These are phyloP conservation scores for Hemileia vastatrix DNA, from an alignment of 1,284 basidiomycete genomes.

Conservation along the genomic window DNA sequence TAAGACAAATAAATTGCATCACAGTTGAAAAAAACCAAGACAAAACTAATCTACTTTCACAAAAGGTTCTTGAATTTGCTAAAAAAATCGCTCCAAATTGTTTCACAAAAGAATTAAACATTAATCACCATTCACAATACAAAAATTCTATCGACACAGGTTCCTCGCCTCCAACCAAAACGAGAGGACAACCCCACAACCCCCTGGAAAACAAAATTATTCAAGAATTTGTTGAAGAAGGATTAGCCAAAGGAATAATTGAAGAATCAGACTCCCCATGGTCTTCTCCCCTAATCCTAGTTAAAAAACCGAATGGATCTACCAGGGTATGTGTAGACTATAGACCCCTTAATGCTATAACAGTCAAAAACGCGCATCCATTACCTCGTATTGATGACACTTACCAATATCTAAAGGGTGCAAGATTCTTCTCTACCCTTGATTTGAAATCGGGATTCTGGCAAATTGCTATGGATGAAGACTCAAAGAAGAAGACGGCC, in stretches of 20 bases:
- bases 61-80: too few relatives aligned
- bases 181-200: too few relatives aligned
- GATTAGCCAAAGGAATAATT: background rate
- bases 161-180: background rate
- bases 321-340: slow-evolving; percentile 4
- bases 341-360: background rate
- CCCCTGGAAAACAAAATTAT: background rate
- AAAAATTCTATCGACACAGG: slow-evolving; percentile 1
- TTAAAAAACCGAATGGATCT: too few relatives aligned
- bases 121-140: background rate
- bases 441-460: background rate
- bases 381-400: background rate
- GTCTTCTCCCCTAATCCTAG: background rate
- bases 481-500: background rate
- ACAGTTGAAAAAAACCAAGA: too few relatives aligned
- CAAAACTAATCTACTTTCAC: too few relatives aligned
- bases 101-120: background rate
- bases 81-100: background rate
- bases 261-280: background rate
- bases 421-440: background rate
- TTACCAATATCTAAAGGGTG: background rate
- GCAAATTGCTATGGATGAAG: background rate
- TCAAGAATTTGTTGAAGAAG: background rate
- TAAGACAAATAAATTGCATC: too few relatives aligned
- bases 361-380: background rate